Conservation (phyloP, 345 rosid genomes). For the Populus nigra region DNA sequence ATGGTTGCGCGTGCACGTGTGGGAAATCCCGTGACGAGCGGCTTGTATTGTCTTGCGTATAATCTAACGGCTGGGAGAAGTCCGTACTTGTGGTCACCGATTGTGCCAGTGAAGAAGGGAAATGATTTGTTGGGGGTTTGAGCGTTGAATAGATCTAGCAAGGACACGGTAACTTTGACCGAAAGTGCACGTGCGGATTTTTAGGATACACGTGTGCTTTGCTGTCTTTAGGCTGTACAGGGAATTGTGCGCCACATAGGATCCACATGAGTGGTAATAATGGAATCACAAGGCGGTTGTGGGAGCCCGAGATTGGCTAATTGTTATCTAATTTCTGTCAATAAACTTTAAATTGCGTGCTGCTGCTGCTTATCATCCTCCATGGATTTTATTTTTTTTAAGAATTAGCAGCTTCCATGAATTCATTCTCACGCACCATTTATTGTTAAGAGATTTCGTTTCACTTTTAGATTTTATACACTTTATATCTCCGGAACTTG, state of each 20-base stretch:
- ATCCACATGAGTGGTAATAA: slow-evolving; percentile 44
- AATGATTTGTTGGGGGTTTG: slow-evolving; percentile 20
- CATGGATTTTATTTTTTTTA: no score
- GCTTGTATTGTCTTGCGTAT: slow-evolving; percentile 2
- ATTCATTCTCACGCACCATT: no score
- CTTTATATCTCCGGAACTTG: no score
- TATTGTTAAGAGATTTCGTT: no score
- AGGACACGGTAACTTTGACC: slow-evolving; percentile 43
- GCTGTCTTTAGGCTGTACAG: slow-evolving; percentile 44
- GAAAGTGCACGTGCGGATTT: slow-evolving; percentile 43
- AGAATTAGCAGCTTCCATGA: no score
- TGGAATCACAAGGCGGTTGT: slow-evolving; percentile 9
- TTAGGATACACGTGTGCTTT: slow-evolving; percentile 54
- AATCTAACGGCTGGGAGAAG: slow-evolving; percentile 19
- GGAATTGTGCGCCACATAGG: slow-evolving; percentile 48
- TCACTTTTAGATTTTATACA: no score
- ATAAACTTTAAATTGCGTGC: no score
- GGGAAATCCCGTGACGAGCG: slow-evolving; percentile 17
- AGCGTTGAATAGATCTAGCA: slow-evolving; percentile 44
- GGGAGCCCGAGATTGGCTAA: slow-evolving; percentile 1
- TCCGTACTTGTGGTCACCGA: slow-evolving; percentile 18
- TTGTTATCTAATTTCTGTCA: not conserved
- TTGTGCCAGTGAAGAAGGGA: slow-evolving; percentile 19
- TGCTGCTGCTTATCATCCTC: no score
- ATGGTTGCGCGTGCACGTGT: slow-evolving; percentile 48